Evolutionary conservation across 495 filamentous ascomycete species (phyloP), one percentile per base, ranked within the genome.

Genomic region (Tuber brumale): DNA sequence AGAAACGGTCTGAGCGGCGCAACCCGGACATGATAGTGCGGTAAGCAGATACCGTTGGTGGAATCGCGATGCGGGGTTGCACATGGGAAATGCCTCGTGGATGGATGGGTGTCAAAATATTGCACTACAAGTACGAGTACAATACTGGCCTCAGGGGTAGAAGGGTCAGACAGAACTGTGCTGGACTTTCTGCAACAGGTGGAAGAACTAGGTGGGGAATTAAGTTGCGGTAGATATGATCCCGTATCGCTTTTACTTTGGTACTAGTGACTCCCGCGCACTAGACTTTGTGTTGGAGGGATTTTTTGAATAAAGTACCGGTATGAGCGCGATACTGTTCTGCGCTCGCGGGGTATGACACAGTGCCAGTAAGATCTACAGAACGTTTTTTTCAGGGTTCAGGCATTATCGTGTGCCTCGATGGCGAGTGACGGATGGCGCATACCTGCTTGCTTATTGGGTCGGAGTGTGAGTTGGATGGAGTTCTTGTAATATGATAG

Each of bases 321-420:
- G 5, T 43, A 43, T 14, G 57, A 8, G 57, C 3, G 10, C 1
- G 14, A 12, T 16, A 35, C 27, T 27, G 23, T 48, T 48, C 23
- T 61, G 27, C 12, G 31, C 57, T 66, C 6, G 31, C 14, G 14
- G 57, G 57, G 14, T 19, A 31, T 31, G 14, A 19, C 31, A 7
- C 57, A 19, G 57, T 35, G 57, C 57, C 27, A 66, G 57, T 66
- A 66, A 16, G 57, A 35, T 66, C 57, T 35, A 35, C 27, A 35
- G 57, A 66, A 66, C 57, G 57, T 16, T 66, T 66, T 66, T 19
- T 66, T 66, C 57, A 66, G 27, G 57, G 57, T 66, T 35, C 57
- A 66, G 27, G 57, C 57, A 66, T 66, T 35, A 31, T 18, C 27
- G 12, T 18, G 57, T 35, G 57, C 57, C 27, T 35, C 1, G 57